Conservation (phyloP, 2,329 filamentous ascomycete species). For the Diplodia mutila region DNA sequence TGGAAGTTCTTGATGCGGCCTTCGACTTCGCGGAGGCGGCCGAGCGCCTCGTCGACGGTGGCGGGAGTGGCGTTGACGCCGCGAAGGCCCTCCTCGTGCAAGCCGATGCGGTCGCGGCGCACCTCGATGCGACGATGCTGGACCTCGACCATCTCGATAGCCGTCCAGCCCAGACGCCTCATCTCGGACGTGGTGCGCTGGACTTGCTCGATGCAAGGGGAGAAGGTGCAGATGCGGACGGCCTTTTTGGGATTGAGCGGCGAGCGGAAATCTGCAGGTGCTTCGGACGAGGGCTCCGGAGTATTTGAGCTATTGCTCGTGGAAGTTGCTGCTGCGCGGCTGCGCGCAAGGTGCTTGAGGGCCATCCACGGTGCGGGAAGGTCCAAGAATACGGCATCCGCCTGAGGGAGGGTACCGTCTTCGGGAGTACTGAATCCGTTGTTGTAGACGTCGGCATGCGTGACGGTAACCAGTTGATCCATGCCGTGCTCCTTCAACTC, state of each 20-base stretch:
- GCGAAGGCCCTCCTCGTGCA: slow-evolving; percentile 67
- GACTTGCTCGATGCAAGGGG: slow-evolving; percentile 95
- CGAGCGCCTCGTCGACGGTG: slow-evolving; percentile 78
- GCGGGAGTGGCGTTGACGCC: slow-evolving; percentile 71
- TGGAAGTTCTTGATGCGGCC: slow-evolving; percentile 69
- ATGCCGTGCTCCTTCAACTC: slow-evolving; percentile 73
- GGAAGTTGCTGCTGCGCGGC: slow-evolving; percentile 36
- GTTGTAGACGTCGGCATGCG: slow-evolving; percentile 78
- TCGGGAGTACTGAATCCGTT: slow-evolving; percentile 63
- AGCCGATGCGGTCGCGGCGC: slow-evolving; percentile 76
- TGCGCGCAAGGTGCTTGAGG: slow-evolving; percentile 71
- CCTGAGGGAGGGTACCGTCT: slow-evolving; percentile 53
- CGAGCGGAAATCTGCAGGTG: slow-evolving; percentile 43
- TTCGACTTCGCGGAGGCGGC: slow-evolving; percentile 74
- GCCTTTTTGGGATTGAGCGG: slow-evolving; percentile 72
- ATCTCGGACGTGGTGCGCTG: slow-evolving; percentile 81
- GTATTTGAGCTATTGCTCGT: neutral
- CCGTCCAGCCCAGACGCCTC: slow-evolving; percentile 81
- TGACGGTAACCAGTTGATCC: slow-evolving; percentile 68
- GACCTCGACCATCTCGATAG: slow-evolving; percentile 93
- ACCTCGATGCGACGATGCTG: slow-evolving; percentile 79
- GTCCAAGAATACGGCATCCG: slow-evolving; percentile 76
- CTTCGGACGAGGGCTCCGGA: slow-evolving; percentile 9
- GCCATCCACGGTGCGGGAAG: slow-evolving; percentile 82
- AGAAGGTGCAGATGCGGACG: slow-evolving; percentile 88